phyloP scores from a whole-genome alignment of 371 early-diverging fungal species.

The Mucor plumbeus region DNA sequence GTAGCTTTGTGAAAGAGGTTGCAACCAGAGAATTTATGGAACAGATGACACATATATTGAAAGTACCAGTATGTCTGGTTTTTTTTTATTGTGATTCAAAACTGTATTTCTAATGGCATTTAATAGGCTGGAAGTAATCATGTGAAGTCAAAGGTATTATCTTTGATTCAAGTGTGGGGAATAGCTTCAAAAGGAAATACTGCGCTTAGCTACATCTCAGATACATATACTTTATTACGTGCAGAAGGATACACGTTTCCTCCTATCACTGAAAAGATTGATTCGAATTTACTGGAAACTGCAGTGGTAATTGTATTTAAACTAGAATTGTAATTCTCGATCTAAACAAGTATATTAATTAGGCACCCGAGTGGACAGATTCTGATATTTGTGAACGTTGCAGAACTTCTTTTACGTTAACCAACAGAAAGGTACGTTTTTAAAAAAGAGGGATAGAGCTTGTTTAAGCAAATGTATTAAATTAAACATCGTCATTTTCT shows the following conservation, averaged over 20 bases:
- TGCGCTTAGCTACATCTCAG: conserved; percentile 75
- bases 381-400: conserved; percentile 92
- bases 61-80: conserved; percentile 57
- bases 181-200: conserved; percentile 75
- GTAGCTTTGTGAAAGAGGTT: conserved; percentile 83
- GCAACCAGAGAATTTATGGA: conserved; percentile 92
- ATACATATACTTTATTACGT: conserved; percentile 77
- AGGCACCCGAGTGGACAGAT: conserved; percentile 97
- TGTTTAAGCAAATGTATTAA: background rate
- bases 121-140: conserved; percentile 51
- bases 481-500: background rate
- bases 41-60: conserved; percentile 69
- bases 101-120: background rate
- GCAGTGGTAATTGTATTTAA: conserved; percentile 53
- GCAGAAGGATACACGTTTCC: conserved; percentile 71
- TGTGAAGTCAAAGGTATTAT: conserved; percentile 76
- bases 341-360: background rate
- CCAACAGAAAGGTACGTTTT: conserved; percentile 81
- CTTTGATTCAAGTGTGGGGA: conserved; percentile 88
- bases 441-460: too few species aligned
- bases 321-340: background rate
- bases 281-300: conserved; percentile 71
- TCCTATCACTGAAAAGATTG: conserved; percentile 51
- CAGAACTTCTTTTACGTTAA: conserved; percentile 85
- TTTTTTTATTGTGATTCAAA: background rate